A percentile compares a stretch with the other conserved stretches of the same genome.
Evolutionary conservation across 2,329 filamentous ascomycete species (phyloP).

Genomic region (Venturia carpophila): DNA sequence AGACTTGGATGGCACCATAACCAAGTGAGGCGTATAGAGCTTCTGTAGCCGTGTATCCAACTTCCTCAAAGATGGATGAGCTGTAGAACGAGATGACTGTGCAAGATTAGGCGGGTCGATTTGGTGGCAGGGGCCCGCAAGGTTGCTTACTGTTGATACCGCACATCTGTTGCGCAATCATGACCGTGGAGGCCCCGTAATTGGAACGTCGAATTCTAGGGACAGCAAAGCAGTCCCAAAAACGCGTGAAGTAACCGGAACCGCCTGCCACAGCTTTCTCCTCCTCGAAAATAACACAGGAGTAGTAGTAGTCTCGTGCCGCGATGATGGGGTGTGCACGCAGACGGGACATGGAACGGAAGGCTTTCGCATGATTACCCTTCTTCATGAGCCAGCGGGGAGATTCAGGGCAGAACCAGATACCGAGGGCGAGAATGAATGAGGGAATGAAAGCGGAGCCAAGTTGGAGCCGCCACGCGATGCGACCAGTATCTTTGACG

Average conservation of each 20-base stretch:
- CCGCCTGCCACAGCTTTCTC: constrained; percentile 24
- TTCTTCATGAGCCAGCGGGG: constrained; percentile 45
- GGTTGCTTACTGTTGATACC: constrained; percentile 16
- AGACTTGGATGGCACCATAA: constrained; percentile 39
- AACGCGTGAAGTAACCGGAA: constrained; percentile 35
- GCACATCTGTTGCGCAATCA: constrained; percentile 30
- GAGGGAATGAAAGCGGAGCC: constrained; percentile 52
- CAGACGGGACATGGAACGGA: constrained; percentile 46
- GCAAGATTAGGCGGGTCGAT: not conserved
- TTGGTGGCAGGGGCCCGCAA: not conserved
- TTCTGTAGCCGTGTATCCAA: constrained; percentile 8
- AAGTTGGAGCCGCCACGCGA: constrained; percentile 59
- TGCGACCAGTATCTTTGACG: constrained; percentile 27
- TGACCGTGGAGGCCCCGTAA: constrained; percentile 29
- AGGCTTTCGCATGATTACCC: constrained; percentile 39
- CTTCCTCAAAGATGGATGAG: constrained; percentile 26
- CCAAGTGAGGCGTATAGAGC: constrained; percentile 30
- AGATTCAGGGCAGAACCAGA: constrained; percentile 35
- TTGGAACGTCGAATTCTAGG: constrained; percentile 30
- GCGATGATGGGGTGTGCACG: constrained; percentile 43
- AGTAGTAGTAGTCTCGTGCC: constrained; percentile 47
- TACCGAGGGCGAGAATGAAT: constrained; percentile 28
- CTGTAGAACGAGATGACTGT: constrained; percentile 26
- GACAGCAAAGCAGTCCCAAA: constrained; percentile 30
- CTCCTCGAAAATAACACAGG: constrained; percentile 27